These are phyloP conservation scores for Sungouiella thailandica DNA, from an alignment of 805 yeast species.

Conservation along the genomic window DNA sequence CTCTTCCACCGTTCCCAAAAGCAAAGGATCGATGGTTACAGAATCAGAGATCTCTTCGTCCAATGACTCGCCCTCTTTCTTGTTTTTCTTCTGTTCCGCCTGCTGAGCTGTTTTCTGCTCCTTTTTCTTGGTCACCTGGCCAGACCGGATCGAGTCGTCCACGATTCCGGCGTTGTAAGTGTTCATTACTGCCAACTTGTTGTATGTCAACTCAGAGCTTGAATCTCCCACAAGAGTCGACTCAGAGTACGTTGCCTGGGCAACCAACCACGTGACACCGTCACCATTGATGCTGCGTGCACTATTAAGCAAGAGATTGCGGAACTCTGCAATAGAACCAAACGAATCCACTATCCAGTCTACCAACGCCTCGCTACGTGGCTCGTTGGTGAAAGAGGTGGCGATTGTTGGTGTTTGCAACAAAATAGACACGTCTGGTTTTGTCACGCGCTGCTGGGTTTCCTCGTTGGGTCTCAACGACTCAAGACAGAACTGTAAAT, in stretches of 20 bases:
- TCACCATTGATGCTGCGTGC: slow-evolving; percentile 77
- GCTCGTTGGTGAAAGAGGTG: slow-evolving; percentile 27
- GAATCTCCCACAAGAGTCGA: slow-evolving; percentile 22
- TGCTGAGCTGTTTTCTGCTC: slow-evolving; percentile 28
- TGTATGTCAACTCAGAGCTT: slow-evolving; percentile 19
- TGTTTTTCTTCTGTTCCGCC: slow-evolving; percentile 22
- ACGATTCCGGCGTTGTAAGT: slow-evolving; percentile 92
- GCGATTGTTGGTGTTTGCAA: slow-evolving; percentile 42
- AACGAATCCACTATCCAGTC: slow-evolving; percentile 56
- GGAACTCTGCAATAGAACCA: slow-evolving; percentile 74
- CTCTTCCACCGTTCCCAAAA: slow-evolving; percentile 38
- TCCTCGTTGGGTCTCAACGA: slow-evolving; percentile 30
- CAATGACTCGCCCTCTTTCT: slow-evolving; percentile 18
- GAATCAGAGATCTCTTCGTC: slow-evolving; percentile 9
- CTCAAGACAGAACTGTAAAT: slow-evolving; percentile 45
- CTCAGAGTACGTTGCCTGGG: slow-evolving; percentile 40
- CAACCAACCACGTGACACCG: slow-evolving; percentile 88
- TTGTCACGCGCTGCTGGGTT: slow-evolving; percentile 8
- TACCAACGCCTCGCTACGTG: slow-evolving; percentile 30
- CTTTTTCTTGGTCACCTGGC: slow-evolving; percentile 43
- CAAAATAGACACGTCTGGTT: slow-evolving; percentile 27
- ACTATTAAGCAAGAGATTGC: slow-evolving; percentile 62
- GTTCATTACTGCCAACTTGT: slow-evolving; percentile 62
- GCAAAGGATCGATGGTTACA: slow-evolving; percentile 14
- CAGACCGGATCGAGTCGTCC: slow-evolving; percentile 52